These are phyloP conservation scores for Penicillium brevicompactum DNA, from an alignment of 2,329 filamentous ascomycete species.

Conservation along the genomic window DNA sequence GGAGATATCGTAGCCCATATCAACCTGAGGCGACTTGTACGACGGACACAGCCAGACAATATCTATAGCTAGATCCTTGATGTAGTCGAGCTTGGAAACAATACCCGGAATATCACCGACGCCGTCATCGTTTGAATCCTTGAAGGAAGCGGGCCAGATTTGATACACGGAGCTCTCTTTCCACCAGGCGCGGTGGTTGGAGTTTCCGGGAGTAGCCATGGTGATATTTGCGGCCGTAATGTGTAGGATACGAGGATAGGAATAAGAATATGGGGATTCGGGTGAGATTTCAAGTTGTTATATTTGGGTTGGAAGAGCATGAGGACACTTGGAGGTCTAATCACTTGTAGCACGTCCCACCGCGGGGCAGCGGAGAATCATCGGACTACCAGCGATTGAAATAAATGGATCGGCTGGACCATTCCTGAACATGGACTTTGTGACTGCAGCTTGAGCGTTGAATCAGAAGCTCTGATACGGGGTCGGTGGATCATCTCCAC, in stretches of 20 bases:
- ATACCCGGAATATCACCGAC: conserved; percentile 68
- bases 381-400: conserved; percentile 10
- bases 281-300: neutral
- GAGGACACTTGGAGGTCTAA: conserved; percentile 12
- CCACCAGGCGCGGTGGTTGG: conserved; percentile 53
- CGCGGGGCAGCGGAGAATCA: conserved; percentile 28
- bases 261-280: neutral
- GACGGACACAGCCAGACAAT: conserved; percentile 60
- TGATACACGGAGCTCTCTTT: conserved; percentile 62
- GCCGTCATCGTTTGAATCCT: conserved; percentile 54
- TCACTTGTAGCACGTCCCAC: conserved; percentile 17
- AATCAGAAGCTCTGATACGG: conserved; percentile 11
- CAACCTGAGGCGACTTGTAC: conserved; percentile 56
- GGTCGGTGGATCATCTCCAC: conserved; percentile 31
- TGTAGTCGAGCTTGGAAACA: conserved; percentile 65
- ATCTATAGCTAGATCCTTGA: conserved; percentile 63
- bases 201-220: conserved; percentile 20
- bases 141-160: conserved; percentile 62
- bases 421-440: neutral
- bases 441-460: conserved; percentile 7
- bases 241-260: no score
- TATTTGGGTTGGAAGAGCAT: neutral
- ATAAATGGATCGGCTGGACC: neutral
- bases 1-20: conserved; percentile 57
- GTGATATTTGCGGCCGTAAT: neutral